Evolutionary conservation across 306 rosid species (phyloP), one percentile per base, ranked within the genome.

Genomic region (Prinsepia uniflora): DNA sequence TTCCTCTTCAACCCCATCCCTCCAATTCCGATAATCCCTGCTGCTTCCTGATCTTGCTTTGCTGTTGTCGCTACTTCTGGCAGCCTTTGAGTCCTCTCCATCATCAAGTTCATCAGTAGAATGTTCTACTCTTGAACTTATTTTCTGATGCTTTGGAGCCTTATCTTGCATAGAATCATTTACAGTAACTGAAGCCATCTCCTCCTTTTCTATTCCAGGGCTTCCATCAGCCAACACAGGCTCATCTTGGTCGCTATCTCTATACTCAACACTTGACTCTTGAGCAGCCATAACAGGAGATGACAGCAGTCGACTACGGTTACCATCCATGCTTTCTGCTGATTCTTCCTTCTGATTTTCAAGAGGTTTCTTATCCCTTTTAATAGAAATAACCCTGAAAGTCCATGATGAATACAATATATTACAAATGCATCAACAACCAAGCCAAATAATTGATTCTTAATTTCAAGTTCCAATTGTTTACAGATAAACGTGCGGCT

Each of bases 21-120:
- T 82, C 84, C 86, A 77, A 80, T 87, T 91, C 57, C 70, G 88
- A 74, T 82, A 79, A 78, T 92, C 97, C 74, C 85, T 86, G 85
- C 99, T 95, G 84, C 97, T 87, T 69, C 87, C 90, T 36, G 99
- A 95, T 77, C 96, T 86, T 75, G 96, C 92, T 85, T 86, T 89
- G 87, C 99, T 95, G 86, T 89, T 89, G 79, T 95, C 96, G 65
- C 99, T 95, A 86, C 97, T 89, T 80, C 88, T 91, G 74, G 92
- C 92, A 82, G 91, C 89, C 84, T 81, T 91, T 39, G 90, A 89
- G 84, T 94, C 96, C 68, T 89, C 96, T 41, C 80, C 85, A 19
- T 86, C 97, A 72, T 89, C 90, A 65, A 75, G 73, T 70, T 87
- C 84, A 48, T n/a, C 71, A 42, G 68, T 57, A 79, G 89, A 76